These are phyloP conservation scores for Helianthus tuberosus DNA, from an alignment of 129 eudicot species.

Conservation along the genomic window DNA sequence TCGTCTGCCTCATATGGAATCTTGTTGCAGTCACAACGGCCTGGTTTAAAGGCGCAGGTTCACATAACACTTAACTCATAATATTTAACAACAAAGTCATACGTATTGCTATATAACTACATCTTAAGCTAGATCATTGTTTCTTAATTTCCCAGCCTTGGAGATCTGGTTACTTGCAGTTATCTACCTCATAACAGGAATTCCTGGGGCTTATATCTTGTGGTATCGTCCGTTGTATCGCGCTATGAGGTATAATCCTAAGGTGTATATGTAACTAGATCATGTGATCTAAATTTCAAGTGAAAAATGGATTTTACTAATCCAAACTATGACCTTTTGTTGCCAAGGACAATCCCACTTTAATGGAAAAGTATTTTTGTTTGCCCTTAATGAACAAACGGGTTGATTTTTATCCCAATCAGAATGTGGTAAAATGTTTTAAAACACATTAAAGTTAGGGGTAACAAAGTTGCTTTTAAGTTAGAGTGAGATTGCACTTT, in stretches of 20 bases:
- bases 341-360: no score
- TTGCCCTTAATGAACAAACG: no score
- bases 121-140: background rate
- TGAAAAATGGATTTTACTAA: no score
- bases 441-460: no score
- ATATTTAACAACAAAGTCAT: background rate
- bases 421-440: no score
- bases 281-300: no score
- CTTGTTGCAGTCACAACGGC: constrained; percentile 12
- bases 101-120: background rate
- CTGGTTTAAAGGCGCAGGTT: constrained; percentile 14
- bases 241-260: constrained; percentile 64
- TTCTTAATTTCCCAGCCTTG: constrained; percentile 29
- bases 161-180: constrained; percentile 69
- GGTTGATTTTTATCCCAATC: no score
- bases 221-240: constrained; percentile 78
- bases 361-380: no score
- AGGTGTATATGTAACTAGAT: background rate
- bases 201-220: constrained; percentile 68
- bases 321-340: no score
- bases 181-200: constrained; percentile 68
- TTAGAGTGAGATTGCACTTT: no score
- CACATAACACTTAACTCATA: background rate
- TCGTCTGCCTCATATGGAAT: constrained; percentile 26
- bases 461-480: no score